phyloP scores from a whole-genome alignment of 768 basidiomycete species.

The Lyophyllum atratum region DNA sequence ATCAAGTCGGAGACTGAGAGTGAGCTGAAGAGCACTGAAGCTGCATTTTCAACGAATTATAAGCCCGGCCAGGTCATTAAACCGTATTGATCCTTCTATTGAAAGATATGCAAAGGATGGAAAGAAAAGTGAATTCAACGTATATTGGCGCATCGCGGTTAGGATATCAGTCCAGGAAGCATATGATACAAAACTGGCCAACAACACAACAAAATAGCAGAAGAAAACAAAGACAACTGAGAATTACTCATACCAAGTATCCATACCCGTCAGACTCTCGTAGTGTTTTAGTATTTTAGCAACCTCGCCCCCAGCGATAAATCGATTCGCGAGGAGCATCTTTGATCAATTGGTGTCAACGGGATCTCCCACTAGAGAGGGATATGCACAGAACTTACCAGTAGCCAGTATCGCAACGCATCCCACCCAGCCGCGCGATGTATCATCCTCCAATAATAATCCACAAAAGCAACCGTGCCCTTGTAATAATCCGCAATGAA shows the following conservation, averaged over 20 bases:
- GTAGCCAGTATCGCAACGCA: slow-evolving; percentile 60
- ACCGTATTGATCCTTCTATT: too few relatives aligned
- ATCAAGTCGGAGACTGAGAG: too few relatives aligned
- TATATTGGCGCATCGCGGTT: too few relatives aligned
- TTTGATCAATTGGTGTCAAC: slow-evolving; percentile 20
- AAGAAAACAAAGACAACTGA: not conserved
- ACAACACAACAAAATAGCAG: not conserved
- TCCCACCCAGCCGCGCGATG: slow-evolving; percentile 69
- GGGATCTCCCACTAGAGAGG: not conserved
- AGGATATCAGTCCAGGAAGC: too few relatives aligned
- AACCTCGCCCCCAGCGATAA: slow-evolving; percentile 52
- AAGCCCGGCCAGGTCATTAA: too few relatives aligned
- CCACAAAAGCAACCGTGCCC: slow-evolving; percentile 56
- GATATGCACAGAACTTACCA: slow-evolving; percentile 38
- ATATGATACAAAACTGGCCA: not conserved
- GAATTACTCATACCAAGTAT: slow-evolving; percentile 36
- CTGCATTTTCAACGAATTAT: too few relatives aligned
- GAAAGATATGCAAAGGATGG: too few relatives aligned
- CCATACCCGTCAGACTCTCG: slow-evolving; percentile 52
- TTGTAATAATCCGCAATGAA: slow-evolving; percentile 59
- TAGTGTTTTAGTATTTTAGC: slow-evolving; percentile 54
- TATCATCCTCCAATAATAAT: slow-evolving; percentile 66
- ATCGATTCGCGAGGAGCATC: slow-evolving; percentile 57
- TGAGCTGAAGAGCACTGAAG: too few relatives aligned
- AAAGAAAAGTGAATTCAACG: too few relatives aligned